A percentile compares a stretch with the other conserved stretches of the same genome.
These are phyloP conservation scores for Diospyros kaki DNA, from an alignment of 148 eudicot species.

Conservation along the genomic window DNA sequence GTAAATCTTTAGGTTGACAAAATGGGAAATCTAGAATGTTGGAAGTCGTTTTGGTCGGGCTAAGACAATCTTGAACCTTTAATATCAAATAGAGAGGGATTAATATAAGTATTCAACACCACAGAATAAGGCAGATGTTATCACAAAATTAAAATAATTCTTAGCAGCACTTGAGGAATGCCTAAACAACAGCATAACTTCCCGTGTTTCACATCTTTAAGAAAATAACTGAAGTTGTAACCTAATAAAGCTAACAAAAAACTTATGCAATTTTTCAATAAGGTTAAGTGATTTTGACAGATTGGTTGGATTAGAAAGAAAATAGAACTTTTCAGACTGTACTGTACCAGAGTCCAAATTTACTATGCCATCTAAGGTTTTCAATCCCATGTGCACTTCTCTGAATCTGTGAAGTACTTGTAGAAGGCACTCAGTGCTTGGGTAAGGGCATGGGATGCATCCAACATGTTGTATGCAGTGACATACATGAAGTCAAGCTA, in stretches of 20 bases:
- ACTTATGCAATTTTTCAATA: background rate
- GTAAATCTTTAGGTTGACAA: conserved; percentile 55
- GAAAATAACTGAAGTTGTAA: background rate
- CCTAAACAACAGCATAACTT: background rate
- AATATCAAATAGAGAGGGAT: conserved; percentile 7
- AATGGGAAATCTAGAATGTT: conserved; percentile 29
- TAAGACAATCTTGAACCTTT: conserved; percentile 43
- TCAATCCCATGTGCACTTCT: too few relatives aligned
- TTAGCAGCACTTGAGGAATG: background rate
- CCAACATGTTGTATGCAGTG: too few relatives aligned
- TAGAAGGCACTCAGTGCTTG: too few relatives aligned
- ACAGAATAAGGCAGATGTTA: conserved; percentile 4
- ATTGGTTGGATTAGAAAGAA: too few relatives aligned
- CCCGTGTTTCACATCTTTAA: background rate
- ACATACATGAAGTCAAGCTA: too few relatives aligned
- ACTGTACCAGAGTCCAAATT: too few relatives aligned
- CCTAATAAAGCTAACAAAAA: background rate
- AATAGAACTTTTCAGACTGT: too few relatives aligned
- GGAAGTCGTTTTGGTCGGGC: conserved; percentile 26
- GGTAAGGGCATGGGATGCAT: too few relatives aligned
- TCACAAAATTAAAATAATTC: background rate
- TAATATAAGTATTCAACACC: conserved; percentile 2
- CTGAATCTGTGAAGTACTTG: too few relatives aligned
- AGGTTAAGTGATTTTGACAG: background rate
- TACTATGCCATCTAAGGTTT: too few relatives aligned